Percentiles rank a stretch among this genome's conserved stretches.
These are phyloP conservation scores for Lactifluus piperatus DNA, from an alignment of 768 basidiomycete genomes.

Conservation along the genomic window DNA sequence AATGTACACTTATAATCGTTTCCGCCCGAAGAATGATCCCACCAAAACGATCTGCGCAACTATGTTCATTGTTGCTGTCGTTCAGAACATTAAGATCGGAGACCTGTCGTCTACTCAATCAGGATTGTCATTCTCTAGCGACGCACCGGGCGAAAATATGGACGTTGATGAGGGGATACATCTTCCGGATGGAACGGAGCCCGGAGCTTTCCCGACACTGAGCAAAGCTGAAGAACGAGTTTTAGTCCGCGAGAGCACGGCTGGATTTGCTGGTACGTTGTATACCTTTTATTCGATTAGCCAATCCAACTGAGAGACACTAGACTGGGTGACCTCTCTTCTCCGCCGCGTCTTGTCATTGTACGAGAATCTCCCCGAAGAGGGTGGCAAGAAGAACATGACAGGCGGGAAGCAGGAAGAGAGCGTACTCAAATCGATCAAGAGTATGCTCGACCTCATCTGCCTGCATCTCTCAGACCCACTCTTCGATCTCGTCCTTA, in stretches of 20 bases:
- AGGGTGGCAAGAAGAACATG: conserved; percentile 78
- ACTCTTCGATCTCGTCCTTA: conserved; percentile 79
- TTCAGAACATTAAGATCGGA: conserved; percentile 71
- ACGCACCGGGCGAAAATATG: conserved; percentile 48
- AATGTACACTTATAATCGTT: neutral
- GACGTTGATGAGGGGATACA: conserved; percentile 39
- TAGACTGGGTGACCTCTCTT: conserved; percentile 75
- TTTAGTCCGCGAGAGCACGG: conserved; percentile 68
- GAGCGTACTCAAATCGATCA: conserved; percentile 65
- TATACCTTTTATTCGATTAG: neutral
- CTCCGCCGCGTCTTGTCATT: conserved; percentile 72
- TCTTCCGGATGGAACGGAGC: conserved; percentile 46
- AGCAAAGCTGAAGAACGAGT: conserved; percentile 61
- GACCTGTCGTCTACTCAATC: conserved; percentile 60
- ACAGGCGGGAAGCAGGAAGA: conserved; percentile 85
- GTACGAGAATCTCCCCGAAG: conserved; percentile 91
- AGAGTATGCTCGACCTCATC: conserved; percentile 72
- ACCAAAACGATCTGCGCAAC: conserved; percentile 72
- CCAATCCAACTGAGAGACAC: neutral
- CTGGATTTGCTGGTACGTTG: conserved; percentile 59
- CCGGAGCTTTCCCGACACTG: conserved; percentile 33
- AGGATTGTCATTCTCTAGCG: conserved; percentile 45
- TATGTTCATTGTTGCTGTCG: conserved; percentile 63
- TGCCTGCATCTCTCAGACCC: conserved; percentile 71
- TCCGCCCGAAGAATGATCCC: conserved; percentile 56